Evolutionary conservation across 2,329 filamentous ascomycete species (phyloP), one percentile per base, ranked within the genome.

Genomic region (Emmonsiellopsis sp.): DNA sequence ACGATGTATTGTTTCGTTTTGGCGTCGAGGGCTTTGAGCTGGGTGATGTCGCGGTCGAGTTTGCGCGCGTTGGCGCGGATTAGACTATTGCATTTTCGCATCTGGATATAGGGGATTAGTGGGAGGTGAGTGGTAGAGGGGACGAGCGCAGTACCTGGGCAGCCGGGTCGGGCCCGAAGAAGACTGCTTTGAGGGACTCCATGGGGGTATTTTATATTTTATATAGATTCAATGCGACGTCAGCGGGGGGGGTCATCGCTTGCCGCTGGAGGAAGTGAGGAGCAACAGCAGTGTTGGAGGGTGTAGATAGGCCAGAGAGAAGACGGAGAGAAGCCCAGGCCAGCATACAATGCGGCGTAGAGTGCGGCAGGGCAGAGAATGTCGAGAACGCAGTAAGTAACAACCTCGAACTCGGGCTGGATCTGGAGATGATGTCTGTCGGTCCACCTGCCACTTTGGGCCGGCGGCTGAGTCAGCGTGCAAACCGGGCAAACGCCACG

Each of bases 11-110:
- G 85, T 65, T 89, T 90, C 58, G 91, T 91, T 71, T 93, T 94
- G 65, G 74, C 73, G 69, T 98, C 92, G 60, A 88, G 84, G 53
- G 81, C 76, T 70, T 88, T 91, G 60, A 93, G 81, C 59, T 84
- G 78, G 52, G 79, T 73, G 67, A 98, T 92, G 72, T 97, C 91
- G 67, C 93, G 91, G 70, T 98, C 93, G 63, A 98, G 82, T 68
- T 95, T 92, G 66, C 93, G 90, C 57, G 89, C 86, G 72, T 97
- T 96, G 67, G 84, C 76, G 56, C 92, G 88, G 63, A 98, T 86
- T 57, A 97, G 82, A 57, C 83, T 77, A 71, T 96, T 95, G 73
- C 92, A 97, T 84, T 96, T 97, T 58, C 91, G 85, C 73, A 93
- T 86, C 92, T 98, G 63, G 32, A 21, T 55, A 39, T 49, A 11